These are phyloP conservation scores for Colletotrichum musae DNA, from an alignment of 2,329 filamentous ascomycete genomes.

Conservation along the genomic window DNA sequence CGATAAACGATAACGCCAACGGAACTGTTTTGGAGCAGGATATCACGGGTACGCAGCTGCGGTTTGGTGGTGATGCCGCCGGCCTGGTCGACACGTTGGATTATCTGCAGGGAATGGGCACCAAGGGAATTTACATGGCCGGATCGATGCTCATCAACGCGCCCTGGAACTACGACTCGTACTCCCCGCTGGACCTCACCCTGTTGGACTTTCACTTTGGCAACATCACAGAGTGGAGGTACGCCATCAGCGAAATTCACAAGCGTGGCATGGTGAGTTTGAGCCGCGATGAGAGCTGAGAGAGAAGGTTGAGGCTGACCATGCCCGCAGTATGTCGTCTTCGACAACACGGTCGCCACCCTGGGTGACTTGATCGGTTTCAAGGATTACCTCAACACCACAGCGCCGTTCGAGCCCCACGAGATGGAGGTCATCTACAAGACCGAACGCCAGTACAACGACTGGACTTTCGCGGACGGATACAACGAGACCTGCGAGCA, in stretches of 20 bases:
- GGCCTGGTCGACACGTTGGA: conserved; percentile 74
- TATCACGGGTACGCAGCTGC: conserved; percentile 71
- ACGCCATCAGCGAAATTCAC: conserved; percentile 72
- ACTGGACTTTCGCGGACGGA: conserved; percentile 68
- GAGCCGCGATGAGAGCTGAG: background rate
- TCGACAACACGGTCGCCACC: conserved; percentile 77
- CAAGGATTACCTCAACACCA: conserved; percentile 70
- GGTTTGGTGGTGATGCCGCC: conserved; percentile 73
- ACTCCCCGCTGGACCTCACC: conserved; percentile 71
- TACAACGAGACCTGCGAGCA: conserved; percentile 66
- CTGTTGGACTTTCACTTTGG: conserved; percentile 76
- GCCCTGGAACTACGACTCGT: conserved; percentile 75
- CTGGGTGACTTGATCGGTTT: conserved; percentile 76
- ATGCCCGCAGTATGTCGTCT: conserved; percentile 75
- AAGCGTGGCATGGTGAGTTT: conserved; percentile 64
- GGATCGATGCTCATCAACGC: conserved; percentile 75
- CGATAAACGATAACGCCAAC: conserved; percentile 74
- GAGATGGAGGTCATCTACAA: conserved; percentile 74
- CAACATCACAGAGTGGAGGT: conserved; percentile 70
- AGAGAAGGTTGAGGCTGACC: conserved; percentile 65
- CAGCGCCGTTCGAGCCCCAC: conserved; percentile 66
- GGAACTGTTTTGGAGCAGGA: conserved; percentile 74
- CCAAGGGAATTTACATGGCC: conserved; percentile 74
- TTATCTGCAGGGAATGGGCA: conserved; percentile 75
- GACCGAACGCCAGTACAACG: conserved; percentile 66